A percentile compares a stretch with the other conserved stretches of the same genome.
phyloP scores from a whole-genome alignment of 2,329 filamentous ascomycete genomes.

The Purpureocillium lavendulum region DNA sequence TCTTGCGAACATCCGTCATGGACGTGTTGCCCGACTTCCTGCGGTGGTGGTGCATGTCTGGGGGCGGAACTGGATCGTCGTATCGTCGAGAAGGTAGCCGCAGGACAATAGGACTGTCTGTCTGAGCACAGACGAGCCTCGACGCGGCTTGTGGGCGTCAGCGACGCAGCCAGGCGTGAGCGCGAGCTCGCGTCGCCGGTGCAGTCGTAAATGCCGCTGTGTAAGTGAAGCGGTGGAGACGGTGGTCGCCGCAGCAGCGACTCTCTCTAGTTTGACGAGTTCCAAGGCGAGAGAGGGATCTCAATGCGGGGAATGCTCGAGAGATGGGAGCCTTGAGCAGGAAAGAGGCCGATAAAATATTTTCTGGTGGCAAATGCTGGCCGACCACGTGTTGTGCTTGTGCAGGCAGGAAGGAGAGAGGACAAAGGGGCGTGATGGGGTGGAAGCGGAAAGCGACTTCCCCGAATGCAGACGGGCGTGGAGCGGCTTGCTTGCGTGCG shows the following conservation, averaged over 20 bases:
- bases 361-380: conserved; percentile 4
- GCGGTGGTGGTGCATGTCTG: conserved; percentile 43
- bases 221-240: not conserved
- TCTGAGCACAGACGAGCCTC: not conserved
- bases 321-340: too few species aligned
- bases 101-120: too few species aligned
- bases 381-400: conserved; percentile 2
- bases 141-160: too few species aligned
- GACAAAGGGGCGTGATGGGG: too few species aligned
- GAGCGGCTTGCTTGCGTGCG: not conserved
- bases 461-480: not conserved
- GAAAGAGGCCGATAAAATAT: not conserved
- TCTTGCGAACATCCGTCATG: conserved; percentile 46
- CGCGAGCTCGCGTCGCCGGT: too few species aligned
- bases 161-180: too few species aligned
- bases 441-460: not conserved
- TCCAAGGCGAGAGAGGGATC: too few species aligned
- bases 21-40: conserved; percentile 50
- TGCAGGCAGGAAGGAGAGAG: not conserved
- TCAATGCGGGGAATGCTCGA: too few species aligned
- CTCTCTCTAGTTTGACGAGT: not conserved
- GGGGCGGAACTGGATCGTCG: conserved; percentile 1
- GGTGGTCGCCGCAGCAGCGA: not conserved
- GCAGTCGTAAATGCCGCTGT: not conserved
- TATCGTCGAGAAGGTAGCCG: conserved; percentile 1